Evolutionary conservation across 164 flowering plant species (phyloP).

Genomic region (Stephania japonica): DNA sequence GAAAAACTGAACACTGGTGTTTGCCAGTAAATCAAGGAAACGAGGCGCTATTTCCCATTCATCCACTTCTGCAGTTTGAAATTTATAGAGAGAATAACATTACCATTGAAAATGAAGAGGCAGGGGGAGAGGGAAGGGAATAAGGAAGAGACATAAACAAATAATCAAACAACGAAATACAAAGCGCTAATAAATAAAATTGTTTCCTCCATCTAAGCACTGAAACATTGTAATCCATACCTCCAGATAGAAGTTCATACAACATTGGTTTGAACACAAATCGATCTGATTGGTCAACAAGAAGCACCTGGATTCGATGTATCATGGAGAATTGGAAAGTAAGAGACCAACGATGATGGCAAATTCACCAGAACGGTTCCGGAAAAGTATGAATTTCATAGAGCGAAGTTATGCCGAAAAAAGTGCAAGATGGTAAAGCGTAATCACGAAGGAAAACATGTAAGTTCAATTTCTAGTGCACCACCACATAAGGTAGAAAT

Average conservation of each 20-base stretch:
- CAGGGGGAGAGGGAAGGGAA: not conserved
- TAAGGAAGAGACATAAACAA: not conserved
- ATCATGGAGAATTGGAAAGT: constrained; percentile 7
- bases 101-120: not conserved
- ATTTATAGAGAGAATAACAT: not conserved
- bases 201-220: not conserved
- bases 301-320: constrained; percentile 56
- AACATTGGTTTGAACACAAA: constrained; percentile 96
- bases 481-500: not conserved
- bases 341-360: not conserved
- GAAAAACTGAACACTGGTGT: constrained; percentile 63
- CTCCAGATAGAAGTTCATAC: constrained; percentile 97
- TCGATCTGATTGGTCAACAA: constrained; percentile 88
- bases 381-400: not conserved
- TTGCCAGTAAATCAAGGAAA: constrained; percentile 72
- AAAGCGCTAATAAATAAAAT: not conserved
- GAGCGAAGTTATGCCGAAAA: not conserved
- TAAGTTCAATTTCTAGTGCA: not conserved
- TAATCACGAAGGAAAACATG: not conserved
- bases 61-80: constrained; percentile 77
- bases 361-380: too few relatives aligned
- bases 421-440: not conserved
- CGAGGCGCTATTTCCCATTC: constrained; percentile 98
- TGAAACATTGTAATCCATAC: constrained; percentile 29
- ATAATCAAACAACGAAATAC: not conserved